Conservation (phyloP, 306 rosid species). For the Sechiopsis laciniata region DNA sequence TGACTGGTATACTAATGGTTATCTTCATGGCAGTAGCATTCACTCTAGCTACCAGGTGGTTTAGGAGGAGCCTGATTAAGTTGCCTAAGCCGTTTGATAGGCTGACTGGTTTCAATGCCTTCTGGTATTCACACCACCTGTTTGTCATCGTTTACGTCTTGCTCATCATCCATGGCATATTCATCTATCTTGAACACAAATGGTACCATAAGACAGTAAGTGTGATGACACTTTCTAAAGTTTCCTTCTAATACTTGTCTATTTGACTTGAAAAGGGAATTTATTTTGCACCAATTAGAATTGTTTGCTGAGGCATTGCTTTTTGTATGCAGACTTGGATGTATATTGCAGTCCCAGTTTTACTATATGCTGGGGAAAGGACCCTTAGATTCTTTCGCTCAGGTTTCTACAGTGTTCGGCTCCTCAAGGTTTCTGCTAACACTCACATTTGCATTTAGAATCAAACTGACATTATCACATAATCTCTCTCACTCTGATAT, state of each 20-base stretch:
- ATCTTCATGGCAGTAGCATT: slow-evolving; percentile 71
- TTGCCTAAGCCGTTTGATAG: slow-evolving; percentile 84
- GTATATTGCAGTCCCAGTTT: slow-evolving; percentile 78
- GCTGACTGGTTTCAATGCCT: slow-evolving; percentile 93
- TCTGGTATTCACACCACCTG: slow-evolving; percentile 99
- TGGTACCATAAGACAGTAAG: slow-evolving; percentile 83
- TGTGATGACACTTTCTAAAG: slow-evolving; percentile 8
- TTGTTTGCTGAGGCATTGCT: slow-evolving; percentile 24
- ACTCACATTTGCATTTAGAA: background rate
- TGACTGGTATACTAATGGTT: slow-evolving; percentile 87
- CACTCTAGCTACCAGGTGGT: slow-evolving; percentile 89
- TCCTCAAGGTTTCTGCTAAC: slow-evolving; percentile 59
- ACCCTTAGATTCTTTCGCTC: slow-evolving; percentile 81
- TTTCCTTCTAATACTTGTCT: slow-evolving; percentile 3
- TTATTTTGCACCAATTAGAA: background rate
- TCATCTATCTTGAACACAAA: slow-evolving; percentile 57
- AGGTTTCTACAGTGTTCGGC: slow-evolving; percentile 69
- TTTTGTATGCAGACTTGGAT: slow-evolving; percentile 77
- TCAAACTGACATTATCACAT: background rate
- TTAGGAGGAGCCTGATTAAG: slow-evolving; percentile 75
- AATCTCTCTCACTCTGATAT: background rate
- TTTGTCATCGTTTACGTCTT: slow-evolving; percentile 81
- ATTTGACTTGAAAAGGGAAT: background rate
- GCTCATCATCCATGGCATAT: slow-evolving; percentile 70
- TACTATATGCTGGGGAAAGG: slow-evolving; percentile 91